Base-by-base conservation (phyloP, 2,329 filamentous ascomycete genomes). In the Diaporthe capsici region DNA sequence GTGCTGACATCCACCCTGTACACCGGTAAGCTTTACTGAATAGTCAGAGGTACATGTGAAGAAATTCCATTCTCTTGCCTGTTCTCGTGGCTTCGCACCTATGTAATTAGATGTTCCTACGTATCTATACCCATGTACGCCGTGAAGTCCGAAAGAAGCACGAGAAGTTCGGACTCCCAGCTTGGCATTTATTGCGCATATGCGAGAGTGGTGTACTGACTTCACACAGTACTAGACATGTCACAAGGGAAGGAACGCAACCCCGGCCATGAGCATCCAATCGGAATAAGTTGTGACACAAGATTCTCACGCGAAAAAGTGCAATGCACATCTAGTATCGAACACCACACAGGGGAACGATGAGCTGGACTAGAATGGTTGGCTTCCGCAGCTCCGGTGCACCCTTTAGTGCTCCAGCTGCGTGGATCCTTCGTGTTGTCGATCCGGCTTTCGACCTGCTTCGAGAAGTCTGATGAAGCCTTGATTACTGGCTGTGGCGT, bases 211-310 rank as follows among this genome's bases (percentile, higher is more conserved):
- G 17, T 58, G 12, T 28, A 8, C 8, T n/a, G 37, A n/a, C 5
- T 61, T n/a, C 28, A 9, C n/a, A 8, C 0, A 49, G n/a, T 9
- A 49, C 20, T n/a, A 17, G 20, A 17, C 15, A 20, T 49, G 22
- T 49, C 61, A 65, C 42, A 49, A 34, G 44, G 42, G 28, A n/a
- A 67, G 61, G 61, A 67, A 25, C 28, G 13, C 42, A 49, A 25
- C 2, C 44, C 42, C 49, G 42, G 37, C 17, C 25, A 17, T 22
- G n/a, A 22, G 15, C 4, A 49, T 12, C 61, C 61, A 67, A 67
- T 51, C 61, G 44, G 61, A 67, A 8, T n/a, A 12, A 51, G 10
- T 8, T 20, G 13, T 9, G 15, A 12, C 22, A 37, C 44, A 51
- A 49, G 28, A 15, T 34, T 42, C 42, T 37, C 17, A 67, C n/a